A percentile compares a stretch with the other conserved stretches of the same genome.
These are phyloP conservation scores for Acephala macrosclerotiorum DNA, from an alignment of 2,329 filamentous ascomycete genomes.

Conservation along the genomic window DNA sequence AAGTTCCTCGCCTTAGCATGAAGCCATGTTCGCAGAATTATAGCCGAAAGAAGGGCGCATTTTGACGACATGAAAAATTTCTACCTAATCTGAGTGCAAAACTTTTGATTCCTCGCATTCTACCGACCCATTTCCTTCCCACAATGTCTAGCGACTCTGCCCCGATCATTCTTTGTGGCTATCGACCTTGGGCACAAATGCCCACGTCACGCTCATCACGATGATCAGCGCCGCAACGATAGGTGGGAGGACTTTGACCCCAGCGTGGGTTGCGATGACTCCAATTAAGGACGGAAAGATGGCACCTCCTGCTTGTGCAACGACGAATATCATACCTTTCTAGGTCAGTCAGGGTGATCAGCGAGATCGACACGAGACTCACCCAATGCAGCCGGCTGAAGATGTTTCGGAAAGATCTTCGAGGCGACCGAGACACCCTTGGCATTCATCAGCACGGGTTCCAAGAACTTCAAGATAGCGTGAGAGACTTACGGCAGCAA, in stretches of 20 bases:
- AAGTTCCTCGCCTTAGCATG: no score
- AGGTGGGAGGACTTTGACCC: conserved; percentile 59
- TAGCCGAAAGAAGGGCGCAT: no score
- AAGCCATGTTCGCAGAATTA: no score
- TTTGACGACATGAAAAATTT: no score
- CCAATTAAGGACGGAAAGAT: conserved; percentile 64
- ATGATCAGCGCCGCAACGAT: conserved; percentile 57
- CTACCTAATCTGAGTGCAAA: no score
- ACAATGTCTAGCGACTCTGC: not conserved
- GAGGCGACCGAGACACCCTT: conserved; percentile 62
- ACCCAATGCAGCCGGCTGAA: conserved; percentile 57
- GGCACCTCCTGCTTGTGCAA: conserved; percentile 62
- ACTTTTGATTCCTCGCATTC: no score
- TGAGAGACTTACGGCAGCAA: conserved; percentile 56
- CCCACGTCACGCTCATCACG: conserved; percentile 55
- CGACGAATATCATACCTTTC: conserved; percentile 60
- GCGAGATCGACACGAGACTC: conserved; percentile 11
- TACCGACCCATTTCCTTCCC: not conserved
- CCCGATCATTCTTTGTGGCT: not conserved
- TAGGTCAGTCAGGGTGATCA: conserved; percentile 14
- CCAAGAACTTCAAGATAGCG: not conserved
- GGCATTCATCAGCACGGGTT: not conserved
- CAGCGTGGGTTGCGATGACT: conserved; percentile 53
- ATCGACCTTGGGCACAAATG: conserved; percentile 47
- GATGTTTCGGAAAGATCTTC: conserved; percentile 56